Percentiles rank a stretch among this genome's conserved stretches.
Evolutionary conservation across 1,139 yeast genomes (phyloP).

Genomic region (Debaryomyces robertsiae): DNA sequence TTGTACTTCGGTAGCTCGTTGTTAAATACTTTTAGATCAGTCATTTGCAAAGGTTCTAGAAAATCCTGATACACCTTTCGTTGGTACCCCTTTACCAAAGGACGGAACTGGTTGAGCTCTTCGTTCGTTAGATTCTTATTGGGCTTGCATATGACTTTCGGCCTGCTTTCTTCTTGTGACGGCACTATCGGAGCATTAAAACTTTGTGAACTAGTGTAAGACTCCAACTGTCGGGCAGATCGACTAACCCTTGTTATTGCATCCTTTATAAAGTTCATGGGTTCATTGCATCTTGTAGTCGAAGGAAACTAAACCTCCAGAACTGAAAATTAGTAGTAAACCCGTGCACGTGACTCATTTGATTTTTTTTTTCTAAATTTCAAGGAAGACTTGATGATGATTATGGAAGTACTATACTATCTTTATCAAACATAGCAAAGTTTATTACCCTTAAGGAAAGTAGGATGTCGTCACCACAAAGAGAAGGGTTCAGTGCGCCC

Average conservation of each 20-base stretch:
- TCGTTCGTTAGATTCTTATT: slow-evolving; percentile 15
- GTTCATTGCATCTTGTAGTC: slow-evolving; percentile 2
- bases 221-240: slow-evolving; percentile 25
- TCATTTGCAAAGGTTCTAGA: slow-evolving; percentile 37
- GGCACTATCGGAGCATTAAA: not conserved
- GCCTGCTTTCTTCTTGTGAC: slow-evolving; percentile 1
- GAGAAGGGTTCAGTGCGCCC: slow-evolving; percentile 95
- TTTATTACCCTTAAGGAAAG: no score
- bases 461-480: slow-evolving; percentile 61
- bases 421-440: slow-evolving; percentile 81
- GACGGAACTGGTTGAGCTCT: slow-evolving; percentile 16
- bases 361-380: slow-evolving; percentile 6
- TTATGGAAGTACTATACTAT: slow-evolving; percentile 33
- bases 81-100: slow-evolving; percentile 23
- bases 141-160: slow-evolving; percentile 7
- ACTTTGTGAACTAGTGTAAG: slow-evolving; percentile 12
- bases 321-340: slow-evolving; percentile 1
- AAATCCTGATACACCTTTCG: slow-evolving; percentile 36
- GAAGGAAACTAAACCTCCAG: not conserved
- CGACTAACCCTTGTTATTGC: slow-evolving; percentile 26
- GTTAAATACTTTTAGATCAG: slow-evolving; percentile 36
- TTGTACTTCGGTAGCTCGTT: slow-evolving; percentile 27
- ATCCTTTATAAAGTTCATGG: slow-evolving; percentile 26
- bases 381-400: not conserved
- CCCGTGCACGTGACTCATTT: slow-evolving; percentile 3